These are phyloP conservation scores for Neonectria punicea DNA, from an alignment of 2,329 filamentous ascomycete species.

Conservation along the genomic window DNA sequence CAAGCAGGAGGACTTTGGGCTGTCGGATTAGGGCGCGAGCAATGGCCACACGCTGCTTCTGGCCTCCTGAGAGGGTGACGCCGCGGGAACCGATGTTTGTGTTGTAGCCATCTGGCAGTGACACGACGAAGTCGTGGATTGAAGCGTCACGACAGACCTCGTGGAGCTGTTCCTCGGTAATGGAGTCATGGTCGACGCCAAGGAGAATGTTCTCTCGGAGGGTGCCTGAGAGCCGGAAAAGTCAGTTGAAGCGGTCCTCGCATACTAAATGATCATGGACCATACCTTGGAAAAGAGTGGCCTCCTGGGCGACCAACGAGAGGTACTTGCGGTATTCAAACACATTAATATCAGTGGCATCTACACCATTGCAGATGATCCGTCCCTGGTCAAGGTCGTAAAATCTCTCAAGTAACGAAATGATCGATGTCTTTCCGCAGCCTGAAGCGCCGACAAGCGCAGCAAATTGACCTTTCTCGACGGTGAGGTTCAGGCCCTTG, in stretches of 20 bases:
- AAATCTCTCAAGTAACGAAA: constrained; percentile 73
- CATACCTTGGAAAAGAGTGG: constrained; percentile 74
- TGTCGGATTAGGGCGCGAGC: constrained; percentile 74
- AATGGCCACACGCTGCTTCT: constrained; percentile 77
- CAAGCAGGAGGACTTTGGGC: constrained; percentile 74
- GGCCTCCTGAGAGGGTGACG: constrained; percentile 74
- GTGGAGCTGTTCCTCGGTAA: constrained; percentile 63
- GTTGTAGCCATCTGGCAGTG: constrained; percentile 73
- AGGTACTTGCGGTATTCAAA: constrained; percentile 71
- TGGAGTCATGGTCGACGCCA: constrained; percentile 65
- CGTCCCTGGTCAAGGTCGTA: constrained; percentile 74
- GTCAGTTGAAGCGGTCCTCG: background rate
- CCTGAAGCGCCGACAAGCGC: constrained; percentile 77
- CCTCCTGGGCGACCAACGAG: constrained; percentile 79
- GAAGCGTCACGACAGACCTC: constrained; percentile 69
- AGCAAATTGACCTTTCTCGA: constrained; percentile 75
- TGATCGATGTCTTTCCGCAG: constrained; percentile 78
- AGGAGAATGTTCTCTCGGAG: constrained; percentile 77
- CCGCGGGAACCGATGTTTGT: constrained; percentile 75
- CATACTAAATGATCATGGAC: background rate
- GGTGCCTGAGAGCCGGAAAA: constrained; percentile 53
- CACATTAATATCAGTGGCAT: constrained; percentile 69
- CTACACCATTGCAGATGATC: constrained; percentile 71
- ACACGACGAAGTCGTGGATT: constrained; percentile 76
- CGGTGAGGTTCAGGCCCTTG: constrained; percentile 69